Base-by-base conservation (phyloP, 192 early-diverging fungal genomes). In the Phycomyces blakesleeanus region DNA sequence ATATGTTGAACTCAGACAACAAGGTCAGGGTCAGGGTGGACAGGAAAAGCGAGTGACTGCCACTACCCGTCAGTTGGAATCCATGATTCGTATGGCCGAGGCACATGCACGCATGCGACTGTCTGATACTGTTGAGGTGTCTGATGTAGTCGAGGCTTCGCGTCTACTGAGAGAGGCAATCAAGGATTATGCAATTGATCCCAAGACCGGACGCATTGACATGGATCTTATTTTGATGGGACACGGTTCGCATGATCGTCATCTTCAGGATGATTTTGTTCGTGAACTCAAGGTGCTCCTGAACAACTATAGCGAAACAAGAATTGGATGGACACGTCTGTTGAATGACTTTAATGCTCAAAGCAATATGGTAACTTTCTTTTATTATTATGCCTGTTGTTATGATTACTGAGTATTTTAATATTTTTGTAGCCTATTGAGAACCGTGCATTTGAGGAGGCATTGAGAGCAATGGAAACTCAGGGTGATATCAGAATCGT, bases 41-140 rank as follows among this genome's bases (percentile, higher is more conserved):
- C 63, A 70, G 20, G 73, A 65, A 37, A 84, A 84, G 29, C 81
- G 86, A 16, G 81, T 92, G n/a, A 93, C 94, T 0, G 94, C 94
- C 2, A 99, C 96, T 0, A 95, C 95, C 3, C 82, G 95, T 51
- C 94, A 98, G 73, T 82, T 98, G 9, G 97, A 97, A 80, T 94
- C 92, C 5, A 97, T 99, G 94, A 95, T 98, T 73, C 90, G 96
- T 52, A 81, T 98, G 72, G 67, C 92, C 14, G 95, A 98, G 67
- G 95, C 93, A 2, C 90, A 93, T 58, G 96, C 96, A 57, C 84
- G 86, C 53, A 89, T 97, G 91, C 78, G 96, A 25, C 69, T 98
- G 9, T 88, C 91, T 15, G 44, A 71, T 10, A 66, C 63, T 0
- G 97, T 98, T 5, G 91, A 95, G 7, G 68, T 78, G 4, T 34